A percentile compares a stretch with the other conserved stretches of the same genome.
Conservation (phyloP, 495 filamentous ascomycete genomes). For the Penicillium canescens region DNA sequence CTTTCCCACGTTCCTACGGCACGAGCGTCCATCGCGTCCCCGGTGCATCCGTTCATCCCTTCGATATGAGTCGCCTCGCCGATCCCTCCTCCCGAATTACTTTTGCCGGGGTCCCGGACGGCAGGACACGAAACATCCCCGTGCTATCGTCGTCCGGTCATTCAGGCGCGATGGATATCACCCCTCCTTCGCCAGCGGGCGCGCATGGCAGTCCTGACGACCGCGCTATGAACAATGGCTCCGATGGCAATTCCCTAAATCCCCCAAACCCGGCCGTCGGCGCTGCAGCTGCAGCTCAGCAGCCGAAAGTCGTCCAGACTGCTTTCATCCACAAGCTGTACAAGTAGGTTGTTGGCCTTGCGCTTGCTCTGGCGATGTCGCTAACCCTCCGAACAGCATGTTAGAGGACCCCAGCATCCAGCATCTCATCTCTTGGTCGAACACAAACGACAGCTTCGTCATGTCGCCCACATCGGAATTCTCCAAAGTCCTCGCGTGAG, state of each 20-base stretch:
- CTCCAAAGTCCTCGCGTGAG: constrained; percentile 96
- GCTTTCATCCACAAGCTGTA: constrained; percentile 99
- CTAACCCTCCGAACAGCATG: constrained; percentile 64
- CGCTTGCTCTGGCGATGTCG: neutral
- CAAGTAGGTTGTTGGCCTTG: constrained; percentile 65
- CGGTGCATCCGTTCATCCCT: constrained; percentile 8
- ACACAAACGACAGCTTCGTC: constrained; percentile 91
- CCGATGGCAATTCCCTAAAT: constrained; percentile 39
- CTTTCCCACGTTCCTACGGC: constrained; percentile 34
- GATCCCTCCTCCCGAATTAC: constrained; percentile 40
- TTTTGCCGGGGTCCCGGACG: constrained; percentile 36
- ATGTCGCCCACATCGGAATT: constrained; percentile 98
- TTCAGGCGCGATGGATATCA: constrained; percentile 51
- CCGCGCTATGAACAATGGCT: constrained; percentile 47
- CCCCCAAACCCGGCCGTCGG: constrained; percentile 48
- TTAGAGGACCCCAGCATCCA: constrained; percentile 90
- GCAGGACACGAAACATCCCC: constrained; percentile 46
- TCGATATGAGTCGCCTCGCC: constrained; percentile 47
- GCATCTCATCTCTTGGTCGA: constrained; percentile 95
- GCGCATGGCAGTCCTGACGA: constrained; percentile 51
- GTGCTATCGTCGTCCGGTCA: constrained; percentile 45
- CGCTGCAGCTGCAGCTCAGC: constrained; percentile 86
- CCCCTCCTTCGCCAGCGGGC: constrained; percentile 44
- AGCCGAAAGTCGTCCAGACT: constrained; percentile 97
- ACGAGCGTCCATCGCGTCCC: constrained; percentile 28